phyloP scores from a whole-genome alignment of 352 stramenopile species.

The Pythium periplocum region DNA sequence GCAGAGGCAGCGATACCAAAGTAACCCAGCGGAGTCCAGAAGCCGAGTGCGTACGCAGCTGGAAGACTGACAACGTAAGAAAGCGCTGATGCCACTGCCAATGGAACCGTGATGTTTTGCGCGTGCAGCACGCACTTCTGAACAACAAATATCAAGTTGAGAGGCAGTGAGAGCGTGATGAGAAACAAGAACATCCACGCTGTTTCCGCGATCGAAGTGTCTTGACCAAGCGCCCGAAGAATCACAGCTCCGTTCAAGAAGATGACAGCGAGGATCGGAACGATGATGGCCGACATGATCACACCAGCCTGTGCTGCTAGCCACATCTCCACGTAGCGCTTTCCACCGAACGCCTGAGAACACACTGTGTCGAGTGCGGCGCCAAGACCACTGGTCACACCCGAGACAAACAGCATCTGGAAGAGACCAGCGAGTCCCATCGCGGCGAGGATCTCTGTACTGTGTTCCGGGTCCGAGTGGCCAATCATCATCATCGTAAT shows the following conservation, averaged over 20 bases:
- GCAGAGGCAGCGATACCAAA: slow-evolving; percentile 28
- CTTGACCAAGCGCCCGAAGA: slow-evolving; percentile 32
- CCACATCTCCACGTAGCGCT: slow-evolving; percentile 35
- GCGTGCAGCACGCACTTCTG: slow-evolving; percentile 21
- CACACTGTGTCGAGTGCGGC: slow-evolving; percentile 47
- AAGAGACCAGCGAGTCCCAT: slow-evolving; percentile 36
- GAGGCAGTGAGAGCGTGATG: slow-evolving; percentile 27
- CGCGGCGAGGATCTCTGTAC: slow-evolving; percentile 36
- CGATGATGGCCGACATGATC: slow-evolving; percentile 28
- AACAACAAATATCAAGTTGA: slow-evolving; percentile 37
- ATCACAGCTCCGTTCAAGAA: slow-evolving; percentile 28
- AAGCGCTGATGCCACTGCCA: slow-evolving; percentile 5
- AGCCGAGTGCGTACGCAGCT: slow-evolving; percentile 31
- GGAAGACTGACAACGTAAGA: slow-evolving; percentile 13
- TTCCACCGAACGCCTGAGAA: slow-evolving; percentile 41
- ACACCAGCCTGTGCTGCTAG: slow-evolving; percentile 36
- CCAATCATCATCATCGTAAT: slow-evolving; percentile 43
- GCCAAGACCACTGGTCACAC: slow-evolving; percentile 32
- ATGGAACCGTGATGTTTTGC: slow-evolving; percentile 6
- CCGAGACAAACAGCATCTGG: slow-evolving; percentile 34
- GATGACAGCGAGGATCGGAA: slow-evolving; percentile 22
- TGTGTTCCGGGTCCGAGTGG: slow-evolving; percentile 28
- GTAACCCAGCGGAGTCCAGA: slow-evolving; percentile 37
- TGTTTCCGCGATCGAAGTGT: slow-evolving; percentile 28
- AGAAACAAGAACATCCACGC: slow-evolving; percentile 28